Base-by-base conservation (phyloP, 371 early-diverging fungal species). In the Massospora cicadina region DNA sequence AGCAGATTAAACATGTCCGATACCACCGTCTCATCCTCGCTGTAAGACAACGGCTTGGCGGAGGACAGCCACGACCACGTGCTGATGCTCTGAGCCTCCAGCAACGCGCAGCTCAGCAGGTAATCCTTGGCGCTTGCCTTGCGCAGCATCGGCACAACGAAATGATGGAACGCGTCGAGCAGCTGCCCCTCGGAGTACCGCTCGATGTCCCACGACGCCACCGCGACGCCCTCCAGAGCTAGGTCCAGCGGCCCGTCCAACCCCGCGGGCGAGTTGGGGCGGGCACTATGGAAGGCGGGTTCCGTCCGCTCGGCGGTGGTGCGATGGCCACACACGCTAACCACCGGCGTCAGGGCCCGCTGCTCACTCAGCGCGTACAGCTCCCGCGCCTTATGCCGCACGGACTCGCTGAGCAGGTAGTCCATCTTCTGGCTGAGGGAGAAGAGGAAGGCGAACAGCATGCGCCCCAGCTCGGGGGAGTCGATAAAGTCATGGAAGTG, bases 1-100 rank as follows among this genome's bases (percentile, higher is more conserved):
- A 85, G 74, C 3, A 80, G 75, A 53, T 76, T 71, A 71, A 84
- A 86, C 43, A 88, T 83, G 65, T 84, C 86, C 0, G 86, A 82
- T 2, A 89, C 73, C 23, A 81, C 63, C 17, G 82, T 70, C 60
- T 87, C 85, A 33, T 76, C 79, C 25, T 71, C 84, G 12, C 75
- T 70, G 24, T 61, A 72, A 58, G 25, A 75, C 53, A 64, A 54
- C 67, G 63, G 71, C 66, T 67, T 78, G 71, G 73, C 84, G n/a
- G 81, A 72, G 1, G 86, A 80, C 33, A 85, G 73, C 89, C 89
- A 89, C 1, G 33, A 33, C 62, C 62, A 62, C 21, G 32, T 62
- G 58, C 81, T 82, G n/a, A 74, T 72, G 1, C 86, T 82, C 67
- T 89, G 88, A 0, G 80, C 79, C 65, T 86, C 87, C 27, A 89